phyloP scores from a whole-genome alignment of 2,329 filamentous ascomycete genomes.

The Neonectria neomacrospora region DNA sequence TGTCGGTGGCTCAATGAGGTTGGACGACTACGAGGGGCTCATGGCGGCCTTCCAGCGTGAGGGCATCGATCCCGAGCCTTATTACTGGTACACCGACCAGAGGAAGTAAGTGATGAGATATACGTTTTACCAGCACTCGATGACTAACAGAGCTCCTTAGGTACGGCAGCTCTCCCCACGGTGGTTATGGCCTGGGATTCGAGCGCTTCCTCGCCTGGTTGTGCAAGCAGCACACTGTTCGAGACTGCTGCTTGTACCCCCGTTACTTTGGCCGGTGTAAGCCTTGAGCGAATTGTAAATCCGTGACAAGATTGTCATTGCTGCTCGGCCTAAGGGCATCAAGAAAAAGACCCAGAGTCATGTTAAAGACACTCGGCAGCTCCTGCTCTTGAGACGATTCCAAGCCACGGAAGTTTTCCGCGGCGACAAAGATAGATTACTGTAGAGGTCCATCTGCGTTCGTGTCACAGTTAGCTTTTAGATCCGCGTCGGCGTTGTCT shows the following conservation, averaged over 20 bases:
- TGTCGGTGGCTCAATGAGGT: constrained; percentile 96
- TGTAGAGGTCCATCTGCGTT: constrained; percentile 12
- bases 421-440: constrained; percentile 7
- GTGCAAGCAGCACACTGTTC: constrained; percentile 71
- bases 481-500: background rate
- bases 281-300: constrained; percentile 60
- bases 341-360: background rate
- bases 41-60: constrained; percentile 89
- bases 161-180: constrained; percentile 88
- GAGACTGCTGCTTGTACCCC: constrained; percentile 78
- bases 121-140: background rate
- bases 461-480: constrained; percentile 8
- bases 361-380: background rate
- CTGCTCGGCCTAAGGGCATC: background rate
- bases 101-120: constrained; percentile 71
- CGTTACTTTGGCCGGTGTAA: constrained; percentile 85
- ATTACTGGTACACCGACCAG: constrained; percentile 99
- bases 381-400: background rate
- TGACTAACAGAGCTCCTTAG: constrained; percentile 14
- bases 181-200: constrained; percentile 91
- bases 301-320: constrained; percentile 14
- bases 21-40: constrained; percentile 89
- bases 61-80: constrained; percentile 83
- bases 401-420: background rate
- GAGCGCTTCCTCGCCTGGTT: constrained; percentile 79